Percentiles rank a stretch among this genome's conserved stretches.
Evolutionary conservation across 176 grass and related monocot genomes (phyloP).

Genomic region (Avena insularis): DNA sequence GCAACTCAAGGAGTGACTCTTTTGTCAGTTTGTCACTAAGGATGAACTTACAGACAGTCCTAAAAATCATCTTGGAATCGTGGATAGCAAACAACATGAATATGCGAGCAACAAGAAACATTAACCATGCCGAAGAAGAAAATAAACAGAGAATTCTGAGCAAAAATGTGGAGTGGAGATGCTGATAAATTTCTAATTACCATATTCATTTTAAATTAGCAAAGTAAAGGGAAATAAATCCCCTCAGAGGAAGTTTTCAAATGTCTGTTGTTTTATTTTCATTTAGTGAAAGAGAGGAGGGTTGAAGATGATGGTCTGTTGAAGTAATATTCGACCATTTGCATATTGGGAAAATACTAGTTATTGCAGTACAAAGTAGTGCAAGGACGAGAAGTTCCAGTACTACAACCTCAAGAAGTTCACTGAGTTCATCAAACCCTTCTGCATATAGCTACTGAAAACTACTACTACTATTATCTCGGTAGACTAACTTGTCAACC

Average conservation of each 20-base stretch:
- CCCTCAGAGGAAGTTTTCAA: background rate
- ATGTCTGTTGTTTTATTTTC: background rate
- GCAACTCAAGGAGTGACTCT: conserved; percentile 17
- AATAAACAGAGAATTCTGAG: background rate
- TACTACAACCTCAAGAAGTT: conserved; percentile 3
- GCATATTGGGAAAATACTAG: background rate
- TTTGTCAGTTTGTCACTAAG: background rate
- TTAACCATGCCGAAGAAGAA: background rate
- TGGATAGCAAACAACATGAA: background rate
- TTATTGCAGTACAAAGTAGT: conserved; percentile 26
- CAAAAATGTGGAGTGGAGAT: background rate
- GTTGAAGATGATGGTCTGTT: conserved; percentile 9
- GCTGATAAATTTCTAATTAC: background rate
- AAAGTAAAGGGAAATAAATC: background rate
- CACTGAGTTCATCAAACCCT: background rate
- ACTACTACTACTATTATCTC: background rate
- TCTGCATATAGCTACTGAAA: background rate
- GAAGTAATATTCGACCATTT: conserved; percentile 9
- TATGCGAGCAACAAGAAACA: background rate
- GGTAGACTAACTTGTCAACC: conserved; percentile 28
- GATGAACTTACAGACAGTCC: background rate
- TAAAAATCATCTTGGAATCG: background rate
- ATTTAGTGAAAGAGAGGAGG: background rate
- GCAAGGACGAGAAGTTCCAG: conserved; percentile 31
- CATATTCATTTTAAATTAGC: background rate